Percentiles rank a stretch among this genome's conserved stretches.
Evolutionary conservation across 257 asterid species (phyloP).

Genomic region (Cruciata laevipes): DNA sequence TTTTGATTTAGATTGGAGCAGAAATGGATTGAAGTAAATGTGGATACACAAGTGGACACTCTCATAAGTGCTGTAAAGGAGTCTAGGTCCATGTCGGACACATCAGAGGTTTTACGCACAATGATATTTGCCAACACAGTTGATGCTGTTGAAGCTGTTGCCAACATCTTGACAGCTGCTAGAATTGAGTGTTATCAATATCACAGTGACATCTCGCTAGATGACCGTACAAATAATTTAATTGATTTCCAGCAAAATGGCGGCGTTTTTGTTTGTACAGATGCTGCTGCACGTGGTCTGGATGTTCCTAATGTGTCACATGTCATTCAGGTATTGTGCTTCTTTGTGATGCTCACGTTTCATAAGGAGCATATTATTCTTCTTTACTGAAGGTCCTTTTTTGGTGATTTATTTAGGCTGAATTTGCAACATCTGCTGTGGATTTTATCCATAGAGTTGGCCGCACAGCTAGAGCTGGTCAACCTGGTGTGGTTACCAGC

Average conservation of each 20-base stretch:
- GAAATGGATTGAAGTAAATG: conserved; percentile 77
- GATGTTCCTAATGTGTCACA: conserved; percentile 84
- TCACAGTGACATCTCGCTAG: conserved; percentile 70
- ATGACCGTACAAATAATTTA: conserved; percentile 66
- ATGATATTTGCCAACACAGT: conserved; percentile 98
- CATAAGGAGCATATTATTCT: background rate
- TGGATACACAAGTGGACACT: conserved; percentile 66
- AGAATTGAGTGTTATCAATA: conserved; percentile 57
- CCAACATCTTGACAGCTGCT: conserved; percentile 57
- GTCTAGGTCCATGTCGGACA: conserved; percentile 19
- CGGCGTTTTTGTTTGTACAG: conserved; percentile 93
- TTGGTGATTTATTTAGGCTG: conserved; percentile 50
- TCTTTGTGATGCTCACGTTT: background rate
- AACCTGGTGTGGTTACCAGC: conserved; percentile 84
- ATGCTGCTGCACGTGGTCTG: conserved; percentile 98
- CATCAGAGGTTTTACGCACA: conserved; percentile 45
- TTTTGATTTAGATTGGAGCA: conserved; percentile 68
- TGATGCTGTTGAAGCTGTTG: conserved; percentile 82
- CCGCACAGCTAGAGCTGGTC: conserved; percentile 95
- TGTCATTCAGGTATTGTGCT: conserved; percentile 71
- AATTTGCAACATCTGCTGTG: conserved; percentile 85
- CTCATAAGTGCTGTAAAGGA: conserved; percentile 59
- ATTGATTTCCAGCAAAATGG: conserved; percentile 72
- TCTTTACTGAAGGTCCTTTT: background rate
- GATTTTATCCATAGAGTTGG: conserved; percentile 98